Base-by-base conservation (phyloP, 2,329 filamentous ascomycete species). In the Penicillium sp. region DNA sequence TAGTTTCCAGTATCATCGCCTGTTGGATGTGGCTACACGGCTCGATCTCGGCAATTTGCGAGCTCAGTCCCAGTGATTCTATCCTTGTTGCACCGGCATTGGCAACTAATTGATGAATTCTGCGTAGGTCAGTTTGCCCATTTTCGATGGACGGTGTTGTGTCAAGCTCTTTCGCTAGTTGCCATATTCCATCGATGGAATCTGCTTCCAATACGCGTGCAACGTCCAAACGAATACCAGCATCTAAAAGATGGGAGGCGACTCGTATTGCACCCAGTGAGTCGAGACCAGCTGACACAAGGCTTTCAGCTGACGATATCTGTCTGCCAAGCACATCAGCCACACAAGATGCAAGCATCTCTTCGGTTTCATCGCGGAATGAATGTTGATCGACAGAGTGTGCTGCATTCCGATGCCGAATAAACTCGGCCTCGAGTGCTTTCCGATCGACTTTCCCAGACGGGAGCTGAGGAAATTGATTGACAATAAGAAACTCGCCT, bases 361-460 rank as follows among this genome's bases (percentile, higher is more conserved):
- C 39, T 44, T 60, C 50, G 17, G 47, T 36, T 6, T 50, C 43
- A 38, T 62, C 54, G n/a, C 53, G 52, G 37, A 53, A 58, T 15
- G 32, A 13, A 13, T 34, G 17, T 4, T 37, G 31, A 19, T 47
- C 46, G 5, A 35, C 34, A 4, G 43, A 33, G 20, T 48, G 44
- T 2, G 40, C 31, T 11, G 23, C 26, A 16, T 51, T 49, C 20
- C 62, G 54, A n/a, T 60, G 51, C 9, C 41, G 44, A 20, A 50
- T 27, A 51, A 84, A 86, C 6, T 78, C 68, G 1, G 69, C 59
- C 50, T 80, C 73, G 6, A 95, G 67, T 9, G 63, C 65, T 52
- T 80, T 84, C 36, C 80, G 81, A 56, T 95, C 85, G 10, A 90
- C 75, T 58, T 96, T 96, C 1, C 90, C 90, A 1, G 88, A 94